phyloP scores from a whole-genome alignment of 768 basidiomycete genomes.

The Phlebiopsis gigantea region DNA sequence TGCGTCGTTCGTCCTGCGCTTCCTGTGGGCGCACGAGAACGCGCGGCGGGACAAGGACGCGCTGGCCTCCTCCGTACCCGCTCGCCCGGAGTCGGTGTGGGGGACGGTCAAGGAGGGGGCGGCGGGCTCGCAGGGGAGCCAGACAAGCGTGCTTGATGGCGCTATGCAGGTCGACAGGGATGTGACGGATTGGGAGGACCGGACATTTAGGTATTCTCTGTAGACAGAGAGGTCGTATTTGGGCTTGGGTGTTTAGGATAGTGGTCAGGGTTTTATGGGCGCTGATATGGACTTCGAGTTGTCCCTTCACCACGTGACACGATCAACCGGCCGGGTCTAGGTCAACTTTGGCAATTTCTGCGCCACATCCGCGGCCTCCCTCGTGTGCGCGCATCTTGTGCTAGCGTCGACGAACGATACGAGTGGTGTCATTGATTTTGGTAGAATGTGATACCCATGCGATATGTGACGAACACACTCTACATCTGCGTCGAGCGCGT shows the following conservation, averaged over 20 bases:
- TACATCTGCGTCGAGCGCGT: too few species aligned
- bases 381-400: too few species aligned
- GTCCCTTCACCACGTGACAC: too few species aligned
- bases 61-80: not conserved
- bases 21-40: slow-evolving; percentile 6
- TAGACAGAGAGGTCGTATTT: not conserved
- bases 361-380: too few species aligned
- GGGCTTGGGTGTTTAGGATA: not conserved
- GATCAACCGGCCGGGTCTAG: too few species aligned
- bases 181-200: slow-evolving; percentile 11
- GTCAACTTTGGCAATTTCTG: too few species aligned
- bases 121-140: not conserved
- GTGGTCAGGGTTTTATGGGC: not conserved
- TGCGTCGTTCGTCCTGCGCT: slow-evolving; percentile 1
- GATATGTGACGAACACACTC: too few species aligned
- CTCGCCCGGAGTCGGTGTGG: not conserved
- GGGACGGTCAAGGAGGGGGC: not conserved
- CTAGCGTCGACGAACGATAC: too few species aligned
- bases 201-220: slow-evolving; percentile 5
- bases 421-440: too few species aligned
- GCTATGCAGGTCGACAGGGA: slow-evolving; percentile 11
- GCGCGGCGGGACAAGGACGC: slow-evolving; percentile 9
- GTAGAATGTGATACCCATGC: too few species aligned
- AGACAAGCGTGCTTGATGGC: slow-evolving; percentile 4
- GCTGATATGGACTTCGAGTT: too few species aligned